Conservation (phyloP, 768 basidiomycete genomes). For the Amanita exitialis region DNA sequence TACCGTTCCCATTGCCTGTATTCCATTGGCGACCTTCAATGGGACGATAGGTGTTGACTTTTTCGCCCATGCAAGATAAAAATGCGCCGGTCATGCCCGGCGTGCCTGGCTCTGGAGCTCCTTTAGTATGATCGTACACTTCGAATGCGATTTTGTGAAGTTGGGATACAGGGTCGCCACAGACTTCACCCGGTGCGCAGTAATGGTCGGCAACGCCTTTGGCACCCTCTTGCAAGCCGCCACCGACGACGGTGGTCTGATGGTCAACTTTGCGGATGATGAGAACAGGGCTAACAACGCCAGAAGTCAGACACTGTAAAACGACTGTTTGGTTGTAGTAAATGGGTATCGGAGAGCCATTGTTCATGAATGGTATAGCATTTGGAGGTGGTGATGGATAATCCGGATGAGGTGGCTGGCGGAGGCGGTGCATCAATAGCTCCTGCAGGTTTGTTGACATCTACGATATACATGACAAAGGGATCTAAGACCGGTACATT, state of each 20-base stretch:
- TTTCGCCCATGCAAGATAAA: constrained; percentile 87
- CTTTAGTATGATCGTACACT: constrained; percentile 66
- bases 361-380: constrained; percentile 77
- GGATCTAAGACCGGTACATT: constrained; percentile 42
- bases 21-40: constrained; percentile 80
- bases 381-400: constrained; percentile 91
- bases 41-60: constrained; percentile 84
- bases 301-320: constrained; percentile 88
- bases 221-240: constrained; percentile 80
- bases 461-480: constrained; percentile 96
- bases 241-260: constrained; percentile 83
- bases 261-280: constrained; percentile 93
- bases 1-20: constrained; percentile 26
- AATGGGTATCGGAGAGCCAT: constrained; percentile 79
- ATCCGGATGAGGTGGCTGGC: constrained; percentile 75
- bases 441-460: constrained; percentile 75
- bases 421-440: constrained; percentile 71
- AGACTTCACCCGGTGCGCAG: constrained; percentile 76
- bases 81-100: constrained; percentile 76
- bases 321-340: constrained; percentile 98
- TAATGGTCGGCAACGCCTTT: constrained; percentile 80
- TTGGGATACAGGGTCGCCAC: constrained; percentile 91
- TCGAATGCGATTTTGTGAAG: constrained; percentile 94
- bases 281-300: constrained; percentile 86
- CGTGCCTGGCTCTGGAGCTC: constrained; percentile 64